Conservation (phyloP, 2,329 filamentous ascomycete species). For the Aspergillus ibericus region DNA sequence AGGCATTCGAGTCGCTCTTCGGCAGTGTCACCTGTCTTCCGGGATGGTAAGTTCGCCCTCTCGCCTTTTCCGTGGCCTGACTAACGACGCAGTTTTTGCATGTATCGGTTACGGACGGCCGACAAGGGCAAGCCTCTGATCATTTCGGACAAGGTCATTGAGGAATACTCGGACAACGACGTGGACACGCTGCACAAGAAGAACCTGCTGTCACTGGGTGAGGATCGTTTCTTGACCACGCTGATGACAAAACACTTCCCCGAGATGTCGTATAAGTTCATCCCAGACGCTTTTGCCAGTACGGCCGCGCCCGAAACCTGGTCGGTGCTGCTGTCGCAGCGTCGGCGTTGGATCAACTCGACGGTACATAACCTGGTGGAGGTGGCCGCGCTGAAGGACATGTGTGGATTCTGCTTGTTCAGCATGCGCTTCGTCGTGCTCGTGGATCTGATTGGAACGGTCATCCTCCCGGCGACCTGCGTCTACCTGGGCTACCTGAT, state of each 20-base stretch:
- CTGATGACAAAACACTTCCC: slow-evolving; percentile 99
- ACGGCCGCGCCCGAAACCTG: slow-evolving; percentile 94
- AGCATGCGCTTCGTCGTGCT: slow-evolving; percentile 97
- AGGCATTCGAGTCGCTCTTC: slow-evolving; percentile 97
- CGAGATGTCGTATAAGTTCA: slow-evolving; percentile 91
- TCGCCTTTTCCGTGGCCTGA: background rate
- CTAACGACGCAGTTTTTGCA: slow-evolving; percentile 73
- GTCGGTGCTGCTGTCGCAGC: slow-evolving; percentile 92
- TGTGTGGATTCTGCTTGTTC: slow-evolving; percentile 99
- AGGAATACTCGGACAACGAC: slow-evolving; percentile 82
- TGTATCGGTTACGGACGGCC: slow-evolving; percentile 93
- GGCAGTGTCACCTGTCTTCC: slow-evolving; percentile 98
- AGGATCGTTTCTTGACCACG: slow-evolving; percentile 95
- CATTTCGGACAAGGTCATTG: slow-evolving; percentile 83
- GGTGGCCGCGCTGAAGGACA: slow-evolving; percentile 82
- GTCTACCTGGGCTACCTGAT: slow-evolving; percentile 86
- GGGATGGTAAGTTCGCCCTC: slow-evolving; percentile 73
- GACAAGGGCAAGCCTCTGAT: slow-evolving; percentile 94
- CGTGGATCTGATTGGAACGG: slow-evolving; percentile 87
- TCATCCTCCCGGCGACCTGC: slow-evolving; percentile 87
- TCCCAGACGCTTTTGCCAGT: slow-evolving; percentile 86
- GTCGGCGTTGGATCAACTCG: slow-evolving; percentile 99
- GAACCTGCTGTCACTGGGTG: slow-evolving; percentile 88
- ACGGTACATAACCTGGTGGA: slow-evolving; percentile 96
- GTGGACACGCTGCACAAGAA: slow-evolving; percentile 95